These are phyloP conservation scores for Lagerstroemia speciosa DNA, from an alignment of 345 rosid genomes.

Conservation along the genomic window DNA sequence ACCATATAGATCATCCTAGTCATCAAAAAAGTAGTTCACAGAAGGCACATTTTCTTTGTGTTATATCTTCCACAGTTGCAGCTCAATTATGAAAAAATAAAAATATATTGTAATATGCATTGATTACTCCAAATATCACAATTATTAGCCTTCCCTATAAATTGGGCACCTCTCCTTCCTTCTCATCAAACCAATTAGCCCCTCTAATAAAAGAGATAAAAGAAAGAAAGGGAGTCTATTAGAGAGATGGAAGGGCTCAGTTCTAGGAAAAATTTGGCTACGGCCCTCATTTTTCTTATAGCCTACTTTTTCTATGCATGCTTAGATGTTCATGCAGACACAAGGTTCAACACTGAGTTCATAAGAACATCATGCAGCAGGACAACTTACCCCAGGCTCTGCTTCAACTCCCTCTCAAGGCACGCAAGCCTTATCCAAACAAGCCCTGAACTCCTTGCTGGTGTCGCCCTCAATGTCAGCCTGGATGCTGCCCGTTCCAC, in stretches of 20 bases:
- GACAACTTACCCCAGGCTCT: constrained; percentile 26
- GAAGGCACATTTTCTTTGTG: not conserved
- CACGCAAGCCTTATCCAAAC: constrained; percentile 25
- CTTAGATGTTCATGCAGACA: not conserved
- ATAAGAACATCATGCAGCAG: constrained; percentile 21
- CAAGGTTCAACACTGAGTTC: constrained; percentile 14
- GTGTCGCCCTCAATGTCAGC: constrained; percentile 22
- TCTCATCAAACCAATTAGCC: constrained; percentile 2
- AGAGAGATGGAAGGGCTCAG: constrained; percentile 4
- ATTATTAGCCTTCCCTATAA: constrained; percentile 6
- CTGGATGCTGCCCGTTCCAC: constrained; percentile 15
- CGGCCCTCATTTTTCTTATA: not conserved
- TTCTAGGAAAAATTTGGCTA: not conserved
- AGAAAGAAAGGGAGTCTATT: not conserved
- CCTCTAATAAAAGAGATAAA: too few relatives aligned
- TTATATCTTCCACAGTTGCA: not conserved
- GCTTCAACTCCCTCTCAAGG: constrained; percentile 28
- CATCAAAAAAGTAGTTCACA: too few relatives aligned
- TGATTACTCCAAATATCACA: not conserved
- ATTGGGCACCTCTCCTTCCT: not conserved
- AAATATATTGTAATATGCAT: not conserved
- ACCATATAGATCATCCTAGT: not conserved
- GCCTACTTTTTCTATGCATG: not conserved
- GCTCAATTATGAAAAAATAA: not conserved
- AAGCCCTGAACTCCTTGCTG: constrained; percentile 23